Conservation (phyloP, 768 basidiomycete species). For the Boletus coccyginus region DNA sequence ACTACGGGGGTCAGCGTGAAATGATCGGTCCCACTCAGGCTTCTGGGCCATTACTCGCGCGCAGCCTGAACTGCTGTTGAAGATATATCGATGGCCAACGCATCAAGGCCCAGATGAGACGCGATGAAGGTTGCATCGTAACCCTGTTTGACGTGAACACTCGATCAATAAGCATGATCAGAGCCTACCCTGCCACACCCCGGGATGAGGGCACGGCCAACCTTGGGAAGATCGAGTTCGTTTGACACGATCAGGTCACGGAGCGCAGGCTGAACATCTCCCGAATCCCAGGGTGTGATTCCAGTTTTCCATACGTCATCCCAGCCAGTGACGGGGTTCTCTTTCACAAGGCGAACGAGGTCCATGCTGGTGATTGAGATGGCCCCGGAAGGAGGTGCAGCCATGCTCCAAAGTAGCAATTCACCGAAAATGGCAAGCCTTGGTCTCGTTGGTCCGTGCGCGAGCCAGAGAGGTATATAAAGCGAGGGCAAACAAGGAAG, state of each 20-base stretch:
- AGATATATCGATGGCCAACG: slow-evolving; percentile 19
- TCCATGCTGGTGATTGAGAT: neutral
- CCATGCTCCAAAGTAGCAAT: neutral
- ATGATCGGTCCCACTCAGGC: neutral
- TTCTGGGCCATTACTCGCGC: slow-evolving; percentile 16
- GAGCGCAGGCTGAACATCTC: slow-evolving; percentile 54
- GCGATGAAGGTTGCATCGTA: slow-evolving; percentile 19
- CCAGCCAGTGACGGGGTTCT: slow-evolving; percentile 15
- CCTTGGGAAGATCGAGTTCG: slow-evolving; percentile 41
- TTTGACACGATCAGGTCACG: slow-evolving; percentile 47
- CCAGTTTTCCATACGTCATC: slow-evolving; percentile 36
- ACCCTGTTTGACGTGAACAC: slow-evolving; percentile 10
- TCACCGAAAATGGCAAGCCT: neutral
- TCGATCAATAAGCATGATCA: neutral
- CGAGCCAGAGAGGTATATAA: slow-evolving; percentile 29
- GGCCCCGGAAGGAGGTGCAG: neutral
- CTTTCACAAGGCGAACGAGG: slow-evolving; percentile 11
- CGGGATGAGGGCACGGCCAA: slow-evolving; percentile 47
- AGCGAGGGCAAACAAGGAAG: neutral
- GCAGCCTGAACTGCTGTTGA: slow-evolving; percentile 15
- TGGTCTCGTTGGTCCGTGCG: slow-evolving; percentile 26
- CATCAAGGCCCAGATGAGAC: slow-evolving; percentile 17
- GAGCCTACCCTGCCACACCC: slow-evolving; percentile 51
- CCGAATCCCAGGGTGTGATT: slow-evolving; percentile 64
- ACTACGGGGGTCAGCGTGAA: slow-evolving; percentile 2